Evolutionary conservation across 768 basidiomycete species (phyloP).

Genomic region (Phanerodontia chrysosporium): DNA sequence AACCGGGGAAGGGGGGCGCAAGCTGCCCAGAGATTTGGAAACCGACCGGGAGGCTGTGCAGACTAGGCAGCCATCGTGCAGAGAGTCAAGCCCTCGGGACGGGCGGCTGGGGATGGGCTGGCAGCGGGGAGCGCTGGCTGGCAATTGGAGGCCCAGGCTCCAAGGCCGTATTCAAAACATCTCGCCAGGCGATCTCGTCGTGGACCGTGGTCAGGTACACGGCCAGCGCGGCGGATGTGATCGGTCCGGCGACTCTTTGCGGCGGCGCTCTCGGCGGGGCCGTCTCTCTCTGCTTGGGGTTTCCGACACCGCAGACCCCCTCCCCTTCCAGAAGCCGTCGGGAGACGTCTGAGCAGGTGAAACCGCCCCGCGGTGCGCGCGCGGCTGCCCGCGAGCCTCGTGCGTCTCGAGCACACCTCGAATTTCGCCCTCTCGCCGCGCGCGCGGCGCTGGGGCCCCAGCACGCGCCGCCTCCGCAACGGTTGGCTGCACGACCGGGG

Average conservation of each 20-base stretch:
- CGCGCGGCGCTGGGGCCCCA: no score
- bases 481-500: no score
- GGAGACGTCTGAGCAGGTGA: background rate
- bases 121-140: background rate
- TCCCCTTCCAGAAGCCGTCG: background rate
- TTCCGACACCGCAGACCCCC: background rate
- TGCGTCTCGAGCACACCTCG: no score
- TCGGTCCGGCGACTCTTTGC: conserved; percentile 2
- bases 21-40: background rate
- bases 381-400: no score
- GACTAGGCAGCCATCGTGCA: background rate
- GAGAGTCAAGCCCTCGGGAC: background rate
- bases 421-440: no score
- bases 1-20: background rate
- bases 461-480: no score
- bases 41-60: background rate
- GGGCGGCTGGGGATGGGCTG: background rate
- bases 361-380: background rate
- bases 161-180: background rate
- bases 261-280: conserved; percentile 6
- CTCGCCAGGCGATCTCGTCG: background rate
- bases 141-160: background rate
- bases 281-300: background rate
- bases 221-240: conserved; percentile 9
- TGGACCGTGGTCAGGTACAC: no score